Base-by-base conservation (phyloP, 1,284 basidiomycete species). In the Pseudozyma sp. region DNA sequence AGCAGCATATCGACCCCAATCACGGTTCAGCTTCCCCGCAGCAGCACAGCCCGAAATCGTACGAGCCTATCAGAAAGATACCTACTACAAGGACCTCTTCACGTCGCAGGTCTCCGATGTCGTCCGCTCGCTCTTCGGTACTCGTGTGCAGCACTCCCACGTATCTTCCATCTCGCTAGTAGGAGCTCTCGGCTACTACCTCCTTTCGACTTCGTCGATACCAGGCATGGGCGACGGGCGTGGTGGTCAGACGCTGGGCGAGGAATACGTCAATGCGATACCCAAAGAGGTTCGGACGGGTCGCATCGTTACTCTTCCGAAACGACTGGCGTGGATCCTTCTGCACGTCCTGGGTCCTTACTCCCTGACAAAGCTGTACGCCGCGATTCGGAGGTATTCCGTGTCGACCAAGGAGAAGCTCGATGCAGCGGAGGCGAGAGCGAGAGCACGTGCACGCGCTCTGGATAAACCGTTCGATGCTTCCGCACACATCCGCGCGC, bases 241-340 rank as follows among this genome's bases (percentile, higher is more conserved):
- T 5, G 85, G 85, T 4, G 80, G 84, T 2, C 85, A 86, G 71
- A 86, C 85, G 17, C 71, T 86, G 6, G 85, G 85, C 1, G 85
- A 86, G 55, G 85, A 86, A 68, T 86, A 86, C 58, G 85, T 85
- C 51, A 84, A 85, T 55, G 78, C 82, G 29, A 74, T 85, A 43
- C 84, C 85, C 60, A 75, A 80, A 37, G 68, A 78, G 29, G 51
- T 58, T 7, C 54, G 57, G 6, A 79, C 69, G 6, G 78, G 81
- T 8, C 75, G 78, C 13, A 69, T 84, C 14, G 80, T 85, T 1
- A 62, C 68, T 3, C 39, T 67, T 1, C 47, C 54, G 10, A 61
- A 77, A 33, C 74, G 85, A 5, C 51, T 78, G 1, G 54, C 68
- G 4, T 81, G 85, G 44, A 69, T 85, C 16, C 31, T 77, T 2